Evolutionary conservation across 2,329 filamentous ascomycete genomes (phyloP).

Genomic region (Purpureocillium lavendulum): DNA sequence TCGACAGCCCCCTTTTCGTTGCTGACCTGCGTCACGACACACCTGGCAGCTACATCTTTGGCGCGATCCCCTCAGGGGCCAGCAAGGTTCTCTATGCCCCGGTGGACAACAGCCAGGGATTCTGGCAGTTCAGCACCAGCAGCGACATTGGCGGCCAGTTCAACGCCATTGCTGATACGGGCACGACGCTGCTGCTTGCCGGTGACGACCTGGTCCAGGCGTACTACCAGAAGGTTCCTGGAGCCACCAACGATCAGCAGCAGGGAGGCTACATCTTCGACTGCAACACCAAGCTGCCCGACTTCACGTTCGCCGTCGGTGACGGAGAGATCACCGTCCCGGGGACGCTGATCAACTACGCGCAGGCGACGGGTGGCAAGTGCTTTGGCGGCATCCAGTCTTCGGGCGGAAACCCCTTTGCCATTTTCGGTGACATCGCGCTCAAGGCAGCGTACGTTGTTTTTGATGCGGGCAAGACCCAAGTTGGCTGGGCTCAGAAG

Average conservation of each 20-base stretch:
- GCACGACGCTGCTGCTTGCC: conserved; percentile 56
- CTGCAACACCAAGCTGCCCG: conserved; percentile 37
- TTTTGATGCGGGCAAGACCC: conserved; percentile 33
- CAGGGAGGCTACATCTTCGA: conserved; percentile 38
- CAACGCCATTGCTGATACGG: conserved; percentile 46
- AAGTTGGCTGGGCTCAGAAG: conserved; percentile 9
- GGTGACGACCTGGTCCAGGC: conserved; percentile 39
- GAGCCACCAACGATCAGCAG: conserved; percentile 28
- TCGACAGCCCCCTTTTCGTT: conserved; percentile 22
- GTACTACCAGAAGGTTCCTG: conserved; percentile 39
- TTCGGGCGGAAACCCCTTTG: conserved; percentile 30
- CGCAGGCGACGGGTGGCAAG: conserved; percentile 36
- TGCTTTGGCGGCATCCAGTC: conserved; percentile 64
- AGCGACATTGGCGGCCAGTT: conserved; percentile 17
- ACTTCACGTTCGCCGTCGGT: conserved; percentile 47
- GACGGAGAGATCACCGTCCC: conserved; percentile 48
- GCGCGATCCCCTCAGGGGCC: conserved; percentile 47
- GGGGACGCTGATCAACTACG: conserved; percentile 47
- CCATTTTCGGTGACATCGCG: conserved; percentile 57
- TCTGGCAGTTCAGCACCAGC: conserved; percentile 48
- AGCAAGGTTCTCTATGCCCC: conserved; percentile 48
- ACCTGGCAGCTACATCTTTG: conserved; percentile 53
- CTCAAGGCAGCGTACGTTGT: conserved; percentile 53
- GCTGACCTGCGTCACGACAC: conserved; percentile 36
- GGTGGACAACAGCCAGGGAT: conserved; percentile 49